Evolutionary conservation across 2,329 filamentous ascomycete species (phyloP).

Genomic region (Xylariales sp.): DNA sequence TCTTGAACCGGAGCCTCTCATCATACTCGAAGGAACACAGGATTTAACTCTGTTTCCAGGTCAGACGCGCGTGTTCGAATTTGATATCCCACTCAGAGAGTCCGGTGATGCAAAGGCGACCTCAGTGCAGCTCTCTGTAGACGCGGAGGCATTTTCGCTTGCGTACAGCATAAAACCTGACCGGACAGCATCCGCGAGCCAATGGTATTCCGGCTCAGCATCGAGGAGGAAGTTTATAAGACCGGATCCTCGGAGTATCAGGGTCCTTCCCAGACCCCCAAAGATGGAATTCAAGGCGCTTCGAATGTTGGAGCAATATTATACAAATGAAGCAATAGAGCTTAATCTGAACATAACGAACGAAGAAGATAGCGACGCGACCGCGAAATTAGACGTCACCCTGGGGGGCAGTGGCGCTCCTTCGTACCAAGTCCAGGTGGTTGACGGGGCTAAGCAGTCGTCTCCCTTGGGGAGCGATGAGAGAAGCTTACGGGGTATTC

Average conservation of each 20-base stretch:
- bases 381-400: conserved; percentile 75
- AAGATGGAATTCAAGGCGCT: conserved; percentile 83
- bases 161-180: conserved; percentile 70
- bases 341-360: conserved; percentile 80
- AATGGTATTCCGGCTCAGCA: conserved; percentile 63
- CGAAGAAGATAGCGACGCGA: conserved; percentile 82
- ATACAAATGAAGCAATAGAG: conserved; percentile 81
- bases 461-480: conserved; percentile 55
- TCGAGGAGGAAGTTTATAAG: conserved; percentile 61
- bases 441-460: conserved; percentile 50
- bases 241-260: conserved; percentile 66
- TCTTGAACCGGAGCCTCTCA: conserved; percentile 47
- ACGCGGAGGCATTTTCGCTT: conserved; percentile 73
- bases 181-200: conserved; percentile 54
- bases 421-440: conserved; percentile 56
- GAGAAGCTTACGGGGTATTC: conserved; percentile 55
- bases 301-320: conserved; percentile 77
- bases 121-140: conserved; percentile 71
- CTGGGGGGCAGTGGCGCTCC: conserved; percentile 70
- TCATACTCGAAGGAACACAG: conserved; percentile 63
- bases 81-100: conserved; percentile 81
- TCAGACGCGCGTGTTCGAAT: conserved; percentile 75
- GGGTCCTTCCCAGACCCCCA: conserved; percentile 87
- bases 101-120: conserved; percentile 79
- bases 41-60: conserved; percentile 75